Base-by-base conservation (phyloP, 371 early-diverging fungal genomes). In the Actinomucor elegans region DNA sequence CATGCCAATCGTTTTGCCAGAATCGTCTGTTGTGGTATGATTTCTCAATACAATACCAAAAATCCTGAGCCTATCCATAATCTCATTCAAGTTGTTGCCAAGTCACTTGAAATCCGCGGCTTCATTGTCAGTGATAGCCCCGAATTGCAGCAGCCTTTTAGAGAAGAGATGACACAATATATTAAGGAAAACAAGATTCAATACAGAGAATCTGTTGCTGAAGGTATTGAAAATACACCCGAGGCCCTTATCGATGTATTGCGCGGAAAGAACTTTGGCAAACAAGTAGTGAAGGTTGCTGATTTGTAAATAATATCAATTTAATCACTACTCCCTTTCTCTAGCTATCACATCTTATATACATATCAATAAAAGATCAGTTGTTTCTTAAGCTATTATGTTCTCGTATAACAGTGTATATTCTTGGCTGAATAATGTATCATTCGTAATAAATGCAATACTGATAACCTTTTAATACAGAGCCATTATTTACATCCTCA, bases 181-280 rank as follows among this genome's bases (percentile, higher is more conserved):
- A 59, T 92, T 54, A 64, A 78, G 61, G 78, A 85, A 11, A 85
- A 87, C 38, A 83, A 88, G 66, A 62, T 93, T 48, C 67, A 80
- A 60, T 87, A 87, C 65, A 68, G 64, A 8, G 84, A 89, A 55
- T 66, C 77, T 21, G 60, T 93, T 20, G 69, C 77, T 20, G 77
- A 87, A n/a, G 96, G 96, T 11, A 75, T 94, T 49, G 93, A 92
- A 42, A 87, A 83, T 42, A 83, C 90, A 8, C 93, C 93, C 11
- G 66, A 77, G 33, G 92, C 89, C 2, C 77, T 93, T 36, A 64
- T 91, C 24, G 85, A 80, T 44, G 71, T 95, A 55, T 77, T 92
- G 56, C 80, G 82, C 46, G 93, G 94, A 34, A 77, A 67, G n/a
- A 93, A 93, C 77, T 84, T 85, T 55, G 95, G 95, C 53, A 94